These are phyloP conservation scores for Eimeria mitis DNA, from an alignment of 169 alveolate genomes.

Conservation along the genomic window DNA sequence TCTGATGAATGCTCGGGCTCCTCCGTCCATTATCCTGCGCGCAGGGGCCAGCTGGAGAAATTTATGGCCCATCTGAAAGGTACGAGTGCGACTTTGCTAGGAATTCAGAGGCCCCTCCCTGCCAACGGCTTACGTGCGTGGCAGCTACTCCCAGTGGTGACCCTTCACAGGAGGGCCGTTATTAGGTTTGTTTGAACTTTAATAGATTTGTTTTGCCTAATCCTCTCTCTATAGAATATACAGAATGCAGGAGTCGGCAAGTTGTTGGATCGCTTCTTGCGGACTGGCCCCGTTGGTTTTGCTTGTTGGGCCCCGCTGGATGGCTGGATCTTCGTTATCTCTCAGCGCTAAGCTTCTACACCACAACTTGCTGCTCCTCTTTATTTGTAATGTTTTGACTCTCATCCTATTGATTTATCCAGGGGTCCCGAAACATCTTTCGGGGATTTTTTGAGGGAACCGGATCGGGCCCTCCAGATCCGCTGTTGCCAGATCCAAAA, in stretches of 20 bases:
- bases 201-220: background rate
- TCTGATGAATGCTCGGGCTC: background rate
- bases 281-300: background rate
- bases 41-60: background rate
- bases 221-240: background rate
- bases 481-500: background rate
- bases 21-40: background rate
- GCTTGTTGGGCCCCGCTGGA: constrained; percentile 11
- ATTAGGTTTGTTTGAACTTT: background rate
- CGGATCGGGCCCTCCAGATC: constrained; percentile 25
- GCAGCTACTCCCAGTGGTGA: background rate
- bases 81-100: background rate
- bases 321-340: background rate
- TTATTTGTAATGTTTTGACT: background rate
- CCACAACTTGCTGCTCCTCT: background rate
- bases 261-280: background rate
- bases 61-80: background rate
- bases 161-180: background rate
- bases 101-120: background rate
- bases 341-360: background rate
- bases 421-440: background rate
- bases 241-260: background rate
- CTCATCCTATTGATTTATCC: background rate
- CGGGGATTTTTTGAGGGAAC: background rate
- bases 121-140: background rate